phyloP scores from a whole-genome alignment of 2,329 filamentous ascomycete species.

The Leptodontidium sp. region DNA sequence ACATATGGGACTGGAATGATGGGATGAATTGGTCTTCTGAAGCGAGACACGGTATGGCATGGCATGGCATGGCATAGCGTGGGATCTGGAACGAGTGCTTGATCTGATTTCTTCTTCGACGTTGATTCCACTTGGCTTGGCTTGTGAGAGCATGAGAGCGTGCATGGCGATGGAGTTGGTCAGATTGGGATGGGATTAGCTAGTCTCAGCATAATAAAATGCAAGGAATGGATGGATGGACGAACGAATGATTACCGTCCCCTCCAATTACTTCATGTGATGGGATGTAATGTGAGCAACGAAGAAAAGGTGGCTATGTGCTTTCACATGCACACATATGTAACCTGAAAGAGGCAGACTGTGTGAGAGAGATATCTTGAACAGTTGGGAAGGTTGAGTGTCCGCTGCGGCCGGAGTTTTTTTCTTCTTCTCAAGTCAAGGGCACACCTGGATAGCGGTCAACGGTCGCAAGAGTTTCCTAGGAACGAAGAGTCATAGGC shows the following conservation, averaged over 20 bases:
- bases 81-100: not conserved
- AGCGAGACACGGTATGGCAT: not conserved
- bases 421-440: not conserved
- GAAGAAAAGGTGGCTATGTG: no score
- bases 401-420: no score
- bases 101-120: not conserved
- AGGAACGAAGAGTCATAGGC: not conserved
- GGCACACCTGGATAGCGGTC: not conserved
- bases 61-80: not conserved
- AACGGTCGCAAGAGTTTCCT: not conserved
- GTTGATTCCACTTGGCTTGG: not conserved
- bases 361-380: no score
- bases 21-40: not conserved
- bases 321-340: no score
- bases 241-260: no score
- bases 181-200: not conserved
- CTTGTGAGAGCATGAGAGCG: not conserved
- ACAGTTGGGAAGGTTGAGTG: no score
- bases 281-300: no score
- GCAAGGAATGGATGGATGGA: not conserved
- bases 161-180: conserved; percentile 14
- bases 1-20: not conserved
- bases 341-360: no score
- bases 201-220: no score
- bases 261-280: no score